Evolutionary conservation across 805 yeast species (phyloP).

Genomic region (Pachysolen tannophilus): DNA sequence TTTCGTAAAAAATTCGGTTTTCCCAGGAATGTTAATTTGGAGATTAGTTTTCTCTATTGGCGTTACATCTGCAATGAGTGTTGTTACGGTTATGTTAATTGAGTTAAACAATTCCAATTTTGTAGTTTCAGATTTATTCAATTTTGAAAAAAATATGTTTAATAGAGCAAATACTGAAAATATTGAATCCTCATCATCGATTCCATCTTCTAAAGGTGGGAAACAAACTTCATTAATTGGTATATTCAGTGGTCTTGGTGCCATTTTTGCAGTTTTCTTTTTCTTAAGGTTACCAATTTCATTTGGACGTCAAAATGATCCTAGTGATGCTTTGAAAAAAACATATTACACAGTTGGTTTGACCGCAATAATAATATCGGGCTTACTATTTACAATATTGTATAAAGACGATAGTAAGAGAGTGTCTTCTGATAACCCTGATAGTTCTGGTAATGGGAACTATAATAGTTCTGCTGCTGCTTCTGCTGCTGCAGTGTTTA

Average conservation of each 20-base stretch:
- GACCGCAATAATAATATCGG: constrained; percentile 29
- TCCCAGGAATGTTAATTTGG: constrained; percentile 42
- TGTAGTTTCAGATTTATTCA: constrained; percentile 19
- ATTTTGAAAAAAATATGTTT: constrained; percentile 8
- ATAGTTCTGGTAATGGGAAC: no score
- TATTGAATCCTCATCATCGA: constrained; percentile 7
- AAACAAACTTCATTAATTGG: constrained; percentile 56
- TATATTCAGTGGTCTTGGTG: constrained; percentile 56
- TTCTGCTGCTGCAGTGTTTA: constrained; percentile 25
- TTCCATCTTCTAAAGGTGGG: constrained; percentile 31
- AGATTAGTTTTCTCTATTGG: constrained; percentile 57
- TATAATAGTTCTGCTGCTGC: no score
- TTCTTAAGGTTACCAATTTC: constrained; percentile 50
- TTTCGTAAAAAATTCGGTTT: constrained; percentile 28
- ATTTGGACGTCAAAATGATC: constrained; percentile 31
- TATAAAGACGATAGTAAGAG: constrained; percentile 34
- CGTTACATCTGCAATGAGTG: constrained; percentile 38
- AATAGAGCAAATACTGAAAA: no score
- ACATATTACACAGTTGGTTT: constrained; percentile 44
- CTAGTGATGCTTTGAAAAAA: constrained; percentile 32
- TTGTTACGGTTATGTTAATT: constrained; percentile 39
- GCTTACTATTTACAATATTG: constrained; percentile 31
- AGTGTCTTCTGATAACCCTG: constrained; percentile 21
- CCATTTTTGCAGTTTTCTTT: constrained; percentile 49
- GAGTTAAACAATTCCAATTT: constrained; percentile 39